Evolutionary conservation across 768 basidiomycete genomes (phyloP).

Genomic region (Pleurotus ostreatus): DNA sequence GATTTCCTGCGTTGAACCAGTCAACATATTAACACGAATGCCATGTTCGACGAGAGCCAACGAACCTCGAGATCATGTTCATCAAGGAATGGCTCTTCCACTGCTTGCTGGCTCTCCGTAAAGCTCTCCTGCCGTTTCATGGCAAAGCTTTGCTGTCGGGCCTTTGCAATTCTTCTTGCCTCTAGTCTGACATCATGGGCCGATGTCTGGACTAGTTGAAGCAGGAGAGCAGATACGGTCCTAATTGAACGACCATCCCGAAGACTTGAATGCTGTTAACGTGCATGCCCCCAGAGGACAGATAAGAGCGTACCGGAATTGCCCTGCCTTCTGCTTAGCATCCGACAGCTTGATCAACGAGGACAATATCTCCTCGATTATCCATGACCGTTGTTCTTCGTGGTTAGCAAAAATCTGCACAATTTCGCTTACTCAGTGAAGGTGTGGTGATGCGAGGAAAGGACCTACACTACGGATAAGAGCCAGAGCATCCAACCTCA

Average conservation of each 20-base stretch:
- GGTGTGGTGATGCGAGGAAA: not conserved
- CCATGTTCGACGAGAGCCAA: not conserved
- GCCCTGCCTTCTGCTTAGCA: slow-evolving; percentile 84
- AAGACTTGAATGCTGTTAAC: slow-evolving; percentile 43
- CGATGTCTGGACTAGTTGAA: slow-evolving; percentile 96
- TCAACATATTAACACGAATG: not conserved
- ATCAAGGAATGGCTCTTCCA: slow-evolving; percentile 52
- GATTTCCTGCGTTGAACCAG: slow-evolving; percentile 48
- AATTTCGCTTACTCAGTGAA: too few species aligned
- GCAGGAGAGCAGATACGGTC: slow-evolving; percentile 86
- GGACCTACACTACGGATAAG: slow-evolving; percentile 77
- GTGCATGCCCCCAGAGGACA: not conserved
- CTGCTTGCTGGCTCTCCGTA: slow-evolving; percentile 36
- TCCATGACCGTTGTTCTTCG: slow-evolving; percentile 90
- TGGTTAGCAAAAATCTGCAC: slow-evolving; percentile 86
- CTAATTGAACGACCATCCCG: slow-evolving; percentile 90
- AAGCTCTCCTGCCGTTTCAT: slow-evolving; percentile 63
- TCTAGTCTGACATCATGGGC: slow-evolving; percentile 82
- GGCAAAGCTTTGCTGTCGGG: slow-evolving; percentile 57
- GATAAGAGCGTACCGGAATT: slow-evolving; percentile 63
- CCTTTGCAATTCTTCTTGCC: slow-evolving; percentile 56
- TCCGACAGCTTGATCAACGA: slow-evolving; percentile 89
- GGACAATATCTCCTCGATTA: slow-evolving; percentile 93
- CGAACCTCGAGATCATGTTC: slow-evolving; percentile 65
- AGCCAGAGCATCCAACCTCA: slow-evolving; percentile 78